Percentiles rank a stretch among this genome's conserved stretches.
phyloP scores from a whole-genome alignment of 2,329 filamentous ascomycete genomes.

The Penicillium occitanis region DNA sequence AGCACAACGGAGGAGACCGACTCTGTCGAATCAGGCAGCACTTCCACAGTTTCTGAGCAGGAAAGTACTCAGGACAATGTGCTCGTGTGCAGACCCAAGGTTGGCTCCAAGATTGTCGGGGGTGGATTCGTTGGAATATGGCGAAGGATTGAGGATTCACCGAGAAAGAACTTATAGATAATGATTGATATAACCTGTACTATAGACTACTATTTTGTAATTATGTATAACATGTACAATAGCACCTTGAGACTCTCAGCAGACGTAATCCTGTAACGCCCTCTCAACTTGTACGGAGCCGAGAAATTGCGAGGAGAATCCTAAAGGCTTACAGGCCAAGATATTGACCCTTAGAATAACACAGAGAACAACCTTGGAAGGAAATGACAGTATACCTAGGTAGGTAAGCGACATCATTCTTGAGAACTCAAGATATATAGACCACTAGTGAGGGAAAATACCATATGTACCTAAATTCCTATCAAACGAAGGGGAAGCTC shows the following conservation, averaged over 20 bases:
- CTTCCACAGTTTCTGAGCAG: conserved; percentile 18
- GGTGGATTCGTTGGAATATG: conserved; percentile 56
- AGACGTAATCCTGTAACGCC: no score
- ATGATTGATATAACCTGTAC: background rate
- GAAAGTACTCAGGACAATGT: conserved; percentile 32
- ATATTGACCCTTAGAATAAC: no score
- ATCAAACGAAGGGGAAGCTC: no score
- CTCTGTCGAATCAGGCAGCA: background rate
- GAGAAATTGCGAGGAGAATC: no score
- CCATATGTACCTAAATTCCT: no score
- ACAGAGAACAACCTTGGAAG: no score
- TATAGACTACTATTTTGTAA: background rate
- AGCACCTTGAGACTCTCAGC: background rate
- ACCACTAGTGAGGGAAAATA: no score
- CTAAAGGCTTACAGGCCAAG: no score
- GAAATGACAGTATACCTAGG: no score
- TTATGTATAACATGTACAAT: background rate
- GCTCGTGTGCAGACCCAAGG: conserved; percentile 55
- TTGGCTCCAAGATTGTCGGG: conserved; percentile 48
- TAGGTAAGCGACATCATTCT: no score
- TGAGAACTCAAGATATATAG: no score
- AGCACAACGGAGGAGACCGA: conserved; percentile 19
- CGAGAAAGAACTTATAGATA: background rate
- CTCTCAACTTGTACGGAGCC: no score
- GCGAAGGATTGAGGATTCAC: conserved; percentile 42